Conservation (phyloP, 495 filamentous ascomycete species). For the Penicillium roqueforti region DNA sequence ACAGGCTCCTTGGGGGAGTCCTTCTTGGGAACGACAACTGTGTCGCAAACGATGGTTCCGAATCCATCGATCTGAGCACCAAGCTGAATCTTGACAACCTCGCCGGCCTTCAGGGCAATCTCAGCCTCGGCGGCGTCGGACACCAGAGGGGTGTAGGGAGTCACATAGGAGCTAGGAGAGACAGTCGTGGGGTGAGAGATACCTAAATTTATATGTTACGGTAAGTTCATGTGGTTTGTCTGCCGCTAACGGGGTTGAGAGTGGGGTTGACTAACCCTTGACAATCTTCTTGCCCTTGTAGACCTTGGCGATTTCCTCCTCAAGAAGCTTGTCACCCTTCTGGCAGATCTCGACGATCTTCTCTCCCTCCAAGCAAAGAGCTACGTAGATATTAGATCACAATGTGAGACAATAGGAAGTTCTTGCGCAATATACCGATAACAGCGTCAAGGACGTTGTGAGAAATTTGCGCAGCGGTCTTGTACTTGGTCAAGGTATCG, state of each 20-base stretch:
- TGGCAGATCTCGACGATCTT: slow-evolving; percentile 92
- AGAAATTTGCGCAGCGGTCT: slow-evolving; percentile 88
- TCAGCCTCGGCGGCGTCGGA: slow-evolving; percentile 81
- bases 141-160: slow-evolving; percentile 88
- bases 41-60: slow-evolving; percentile 93
- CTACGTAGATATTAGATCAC: slow-evolving; percentile 40
- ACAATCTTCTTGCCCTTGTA: slow-evolving; percentile 96
- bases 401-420: background rate
- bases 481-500: slow-evolving; percentile 98
- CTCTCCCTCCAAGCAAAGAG: slow-evolving; percentile 75
- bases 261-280: slow-evolving; percentile 59
- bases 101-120: slow-evolving; percentile 70
- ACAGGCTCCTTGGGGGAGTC: slow-evolving; percentile 55
- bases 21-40: slow-evolving; percentile 64
- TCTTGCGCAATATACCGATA: slow-evolving; percentile 43
- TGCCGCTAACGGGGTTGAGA: background rate
- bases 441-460: slow-evolving; percentile 91
- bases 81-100: slow-evolving; percentile 92
- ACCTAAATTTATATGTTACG: slow-evolving; percentile 46
- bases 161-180: slow-evolving; percentile 90
- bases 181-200: slow-evolving; percentile 92
- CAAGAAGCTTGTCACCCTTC: slow-evolving; percentile 89
- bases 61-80: slow-evolving; percentile 98
- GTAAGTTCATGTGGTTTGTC: slow-evolving; percentile 14
- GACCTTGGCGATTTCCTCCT: slow-evolving; percentile 90